Evolutionary conservation across 257 asterid species (phyloP).

Genomic region (Coffea canephora): DNA sequence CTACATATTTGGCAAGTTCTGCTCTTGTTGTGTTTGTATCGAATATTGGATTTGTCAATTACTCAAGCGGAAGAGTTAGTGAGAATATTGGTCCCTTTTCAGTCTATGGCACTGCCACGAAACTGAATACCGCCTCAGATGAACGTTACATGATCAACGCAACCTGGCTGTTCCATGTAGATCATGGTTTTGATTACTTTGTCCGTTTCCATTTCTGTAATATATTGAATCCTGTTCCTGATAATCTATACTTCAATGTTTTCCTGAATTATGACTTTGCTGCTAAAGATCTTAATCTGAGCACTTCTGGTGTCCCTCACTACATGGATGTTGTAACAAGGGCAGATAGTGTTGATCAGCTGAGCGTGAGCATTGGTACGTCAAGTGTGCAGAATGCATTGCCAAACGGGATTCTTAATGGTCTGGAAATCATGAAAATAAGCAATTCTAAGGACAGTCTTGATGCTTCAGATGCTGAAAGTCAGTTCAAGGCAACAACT

Average conservation of each 20-base stretch:
- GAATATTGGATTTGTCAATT: conserved; percentile 23
- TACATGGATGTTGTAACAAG: conserved; percentile 29
- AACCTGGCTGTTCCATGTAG: conserved; percentile 36
- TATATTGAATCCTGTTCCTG: conserved; percentile 9
- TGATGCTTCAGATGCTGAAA: conserved; percentile 29
- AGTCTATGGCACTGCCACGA: conserved; percentile 36
- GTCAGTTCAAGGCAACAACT: conserved; percentile 8
- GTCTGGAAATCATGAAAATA: conserved; percentile 48
- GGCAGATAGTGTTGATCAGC: conserved; percentile 1
- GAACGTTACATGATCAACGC: conserved; percentile 16
- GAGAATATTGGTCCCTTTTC: conserved; percentile 29
- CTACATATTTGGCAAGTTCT: conserved; percentile 1
- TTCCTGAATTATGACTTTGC: conserved; percentile 27
- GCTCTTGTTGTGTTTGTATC: conserved; percentile 18
- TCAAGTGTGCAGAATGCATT: conserved; percentile 6
- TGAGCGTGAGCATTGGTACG: conserved; percentile 34
- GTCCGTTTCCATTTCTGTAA: conserved; percentile 41
- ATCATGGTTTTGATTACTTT: conserved; percentile 41
- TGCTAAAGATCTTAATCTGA: conserved; percentile 31
- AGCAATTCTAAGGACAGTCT: conserved; percentile 34
- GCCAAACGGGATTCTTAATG: conserved; percentile 37
- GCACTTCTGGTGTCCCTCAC: conserved; percentile 26
- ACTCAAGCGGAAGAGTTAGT: conserved; percentile 17
- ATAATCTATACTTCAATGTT: conserved; percentile 24
- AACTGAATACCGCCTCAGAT: conserved; percentile 14